Percentiles rank a stretch among this genome's conserved stretches.
Evolutionary conservation across 352 stramenopile genomes (phyloP).

Genomic region (Globisporangium recalcitrans): DNA sequence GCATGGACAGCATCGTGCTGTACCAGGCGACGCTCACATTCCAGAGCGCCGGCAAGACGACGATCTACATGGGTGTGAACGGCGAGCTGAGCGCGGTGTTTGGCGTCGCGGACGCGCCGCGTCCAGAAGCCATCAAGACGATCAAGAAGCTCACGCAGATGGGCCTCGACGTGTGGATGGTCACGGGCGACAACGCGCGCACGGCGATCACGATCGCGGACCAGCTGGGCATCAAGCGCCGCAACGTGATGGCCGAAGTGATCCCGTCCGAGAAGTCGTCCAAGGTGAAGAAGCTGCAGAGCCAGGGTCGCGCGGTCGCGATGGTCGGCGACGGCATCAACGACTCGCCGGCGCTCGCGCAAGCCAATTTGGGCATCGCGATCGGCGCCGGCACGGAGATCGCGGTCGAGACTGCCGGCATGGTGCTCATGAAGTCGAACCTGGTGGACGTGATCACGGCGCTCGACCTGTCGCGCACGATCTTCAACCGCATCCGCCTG

Average conservation of each 20-base stretch:
- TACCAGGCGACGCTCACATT: conserved; percentile 75
- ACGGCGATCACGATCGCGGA: conserved; percentile 93
- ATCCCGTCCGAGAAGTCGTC: conserved; percentile 94
- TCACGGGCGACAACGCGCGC: conserved; percentile 97
- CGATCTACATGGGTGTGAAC: conserved; percentile 92
- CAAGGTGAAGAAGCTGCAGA: conserved; percentile 91
- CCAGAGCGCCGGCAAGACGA: conserved; percentile 91
- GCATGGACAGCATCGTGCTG: conserved; percentile 64
- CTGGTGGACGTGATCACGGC: conserved; percentile 94
- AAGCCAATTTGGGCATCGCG: conserved; percentile 96
- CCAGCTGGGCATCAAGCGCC: conserved; percentile 90
- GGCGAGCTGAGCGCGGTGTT: conserved; percentile 72
- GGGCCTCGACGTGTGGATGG: conserved; percentile 95
- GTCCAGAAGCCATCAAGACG: conserved; percentile 88
- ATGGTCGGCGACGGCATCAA: conserved; percentile 99
- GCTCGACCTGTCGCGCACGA: conserved; percentile 93
- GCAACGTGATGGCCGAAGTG: conserved; percentile 93
- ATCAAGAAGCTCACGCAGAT: conserved; percentile 89
- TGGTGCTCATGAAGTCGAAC: conserved; percentile 89
- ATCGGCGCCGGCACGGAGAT: conserved; percentile 96
- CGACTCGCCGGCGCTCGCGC: conserved; percentile 95
- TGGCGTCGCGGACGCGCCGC: conserved; percentile 81
- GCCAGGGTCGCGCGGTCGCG: conserved; percentile 81
- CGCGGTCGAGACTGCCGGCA: conserved; percentile 95
- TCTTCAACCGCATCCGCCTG: conserved; percentile 95